Percentiles rank a stretch among this genome's conserved stretches.
phyloP scores from a whole-genome alignment of 192 early-diverging fungal genomes.

The Rhizoclosmatium globosum region DNA sequence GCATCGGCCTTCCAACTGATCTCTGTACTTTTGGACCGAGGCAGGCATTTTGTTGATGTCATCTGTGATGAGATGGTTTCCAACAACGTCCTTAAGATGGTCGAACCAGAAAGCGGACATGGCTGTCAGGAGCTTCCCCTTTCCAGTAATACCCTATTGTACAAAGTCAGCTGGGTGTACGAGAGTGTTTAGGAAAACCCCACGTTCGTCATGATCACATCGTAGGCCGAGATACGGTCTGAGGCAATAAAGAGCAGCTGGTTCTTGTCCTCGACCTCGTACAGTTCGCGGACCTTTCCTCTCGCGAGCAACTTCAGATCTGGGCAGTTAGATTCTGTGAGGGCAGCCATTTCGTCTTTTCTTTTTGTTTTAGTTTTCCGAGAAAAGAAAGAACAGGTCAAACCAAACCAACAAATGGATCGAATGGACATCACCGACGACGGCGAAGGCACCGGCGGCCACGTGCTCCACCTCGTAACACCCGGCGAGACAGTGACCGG shows the following conservation, averaged over 20 bases:
- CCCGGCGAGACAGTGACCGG: conserved; percentile 80
- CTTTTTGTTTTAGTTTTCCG: no score
- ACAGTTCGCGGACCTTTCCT: conserved; percentile 96
- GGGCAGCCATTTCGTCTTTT: background rate
- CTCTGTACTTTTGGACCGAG: conserved; percentile 84
- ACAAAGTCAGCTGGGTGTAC: background rate
- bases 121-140: conserved; percentile 97
- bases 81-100: conserved; percentile 84
- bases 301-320: conserved; percentile 92
- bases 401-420: no score
- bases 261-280: conserved; percentile 83
- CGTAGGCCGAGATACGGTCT: conserved; percentile 97
- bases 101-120: conserved; percentile 97
- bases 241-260: conserved; percentile 96
- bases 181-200: conserved; percentile 29
- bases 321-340: conserved; percentile 71
- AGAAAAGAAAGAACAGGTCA: background rate
- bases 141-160: conserved; percentile 85
- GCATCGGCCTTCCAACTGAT: conserved; percentile 87
- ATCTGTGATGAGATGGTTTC: conserved; percentile 96
- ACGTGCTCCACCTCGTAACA: conserved; percentile 63
- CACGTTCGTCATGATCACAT: conserved; percentile 98
- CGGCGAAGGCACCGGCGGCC: conserved; percentile 3
- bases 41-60: conserved; percentile 93
- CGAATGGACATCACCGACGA: background rate